Conservation (phyloP, 495 filamentous ascomycete genomes). For the Niebla homalea region DNA sequence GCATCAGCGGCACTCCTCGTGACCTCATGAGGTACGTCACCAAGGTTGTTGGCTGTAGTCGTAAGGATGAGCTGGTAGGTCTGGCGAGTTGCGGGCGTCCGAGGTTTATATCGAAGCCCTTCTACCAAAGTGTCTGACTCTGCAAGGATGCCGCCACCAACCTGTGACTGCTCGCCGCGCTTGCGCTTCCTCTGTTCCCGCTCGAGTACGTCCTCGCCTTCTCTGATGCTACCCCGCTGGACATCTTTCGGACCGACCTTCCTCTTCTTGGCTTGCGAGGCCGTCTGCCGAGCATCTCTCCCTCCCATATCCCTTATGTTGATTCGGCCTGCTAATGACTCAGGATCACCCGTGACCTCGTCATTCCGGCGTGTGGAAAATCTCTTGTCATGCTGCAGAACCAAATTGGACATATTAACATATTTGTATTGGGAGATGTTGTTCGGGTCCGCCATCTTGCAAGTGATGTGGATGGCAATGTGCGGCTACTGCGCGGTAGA, state of each 20-base stretch:
- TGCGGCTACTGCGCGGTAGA: not conserved
- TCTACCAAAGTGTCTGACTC: constrained; percentile 79
- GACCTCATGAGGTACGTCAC: constrained; percentile 84
- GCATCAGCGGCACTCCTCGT: constrained; percentile 94
- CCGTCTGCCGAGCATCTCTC: constrained; percentile 62
- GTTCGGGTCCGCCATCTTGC: constrained; percentile 74
- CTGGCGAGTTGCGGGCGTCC: constrained; percentile 81
- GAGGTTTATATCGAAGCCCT: constrained; percentile 72
- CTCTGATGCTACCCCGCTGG: constrained; percentile 64
- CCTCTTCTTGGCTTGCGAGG: constrained; percentile 61
- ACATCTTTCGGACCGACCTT: constrained; percentile 49
- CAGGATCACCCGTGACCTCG: constrained; percentile 92
- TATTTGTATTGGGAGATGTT: constrained; percentile 99
- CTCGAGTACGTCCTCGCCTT: constrained; percentile 76
- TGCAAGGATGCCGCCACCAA: constrained; percentile 70
- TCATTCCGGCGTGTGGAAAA: constrained; percentile 86
- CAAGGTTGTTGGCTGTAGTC: constrained; percentile 74
- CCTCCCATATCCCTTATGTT: constrained; percentile 89
- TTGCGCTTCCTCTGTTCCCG: constrained; percentile 83
- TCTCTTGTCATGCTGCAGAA: constrained; percentile 96
- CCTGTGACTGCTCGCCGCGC: constrained; percentile 54
- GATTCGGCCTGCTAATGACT: constrained; percentile 89
- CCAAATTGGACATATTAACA: constrained; percentile 99
- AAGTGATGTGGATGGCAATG: not conserved
- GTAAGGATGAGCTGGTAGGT: constrained; percentile 95